Evolutionary conservation across 2,329 filamentous ascomycete species (phyloP).

Genomic region (Thermomyces lanuginosus): DNA sequence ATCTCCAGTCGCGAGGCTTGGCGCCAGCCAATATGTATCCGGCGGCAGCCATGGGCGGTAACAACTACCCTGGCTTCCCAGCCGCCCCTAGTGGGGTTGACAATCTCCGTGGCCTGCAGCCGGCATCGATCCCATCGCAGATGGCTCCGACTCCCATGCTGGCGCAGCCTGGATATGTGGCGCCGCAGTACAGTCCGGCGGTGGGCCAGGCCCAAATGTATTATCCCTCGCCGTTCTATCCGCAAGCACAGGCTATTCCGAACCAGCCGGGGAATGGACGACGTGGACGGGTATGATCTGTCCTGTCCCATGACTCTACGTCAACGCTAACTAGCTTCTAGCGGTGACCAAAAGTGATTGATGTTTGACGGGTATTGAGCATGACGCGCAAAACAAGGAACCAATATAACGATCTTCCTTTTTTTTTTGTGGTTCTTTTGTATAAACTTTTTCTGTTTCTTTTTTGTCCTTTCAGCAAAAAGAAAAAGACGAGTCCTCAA

Average conservation of each 20-base stretch:
- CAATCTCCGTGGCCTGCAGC: conserved; percentile 25
- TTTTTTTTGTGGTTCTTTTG: conserved; percentile 18
- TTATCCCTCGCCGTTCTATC: conserved; percentile 37
- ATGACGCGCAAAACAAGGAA: background rate
- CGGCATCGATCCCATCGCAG: conserved; percentile 19
- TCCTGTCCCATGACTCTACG: background rate
- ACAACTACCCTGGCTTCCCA: conserved; percentile 27
- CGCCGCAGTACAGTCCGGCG: conserved; percentile 30
- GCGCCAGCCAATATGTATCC: conserved; percentile 31
- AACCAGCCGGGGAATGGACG: conserved; percentile 33
- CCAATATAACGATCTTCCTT: background rate
- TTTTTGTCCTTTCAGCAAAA: conserved; percentile 11
- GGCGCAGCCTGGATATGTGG: conserved; percentile 30
- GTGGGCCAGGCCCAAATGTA: conserved; percentile 32
- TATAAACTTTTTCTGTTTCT: conserved; percentile 17
- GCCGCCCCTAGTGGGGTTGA: conserved; percentile 25
- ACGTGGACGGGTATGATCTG: conserved; percentile 37
- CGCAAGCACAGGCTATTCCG: conserved; percentile 25
- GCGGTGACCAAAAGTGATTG: conserved; percentile 1
- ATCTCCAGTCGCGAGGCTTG: conserved; percentile 31
- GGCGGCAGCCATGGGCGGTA: conserved; percentile 23
- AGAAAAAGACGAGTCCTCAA: conserved; percentile 7
- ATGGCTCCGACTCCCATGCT: conserved; percentile 31
- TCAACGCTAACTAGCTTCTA: background rate
- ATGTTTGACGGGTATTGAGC: no score